phyloP scores from a whole-genome alignment of 75 land plant genomes.

The Picea sitchensis region DNA sequence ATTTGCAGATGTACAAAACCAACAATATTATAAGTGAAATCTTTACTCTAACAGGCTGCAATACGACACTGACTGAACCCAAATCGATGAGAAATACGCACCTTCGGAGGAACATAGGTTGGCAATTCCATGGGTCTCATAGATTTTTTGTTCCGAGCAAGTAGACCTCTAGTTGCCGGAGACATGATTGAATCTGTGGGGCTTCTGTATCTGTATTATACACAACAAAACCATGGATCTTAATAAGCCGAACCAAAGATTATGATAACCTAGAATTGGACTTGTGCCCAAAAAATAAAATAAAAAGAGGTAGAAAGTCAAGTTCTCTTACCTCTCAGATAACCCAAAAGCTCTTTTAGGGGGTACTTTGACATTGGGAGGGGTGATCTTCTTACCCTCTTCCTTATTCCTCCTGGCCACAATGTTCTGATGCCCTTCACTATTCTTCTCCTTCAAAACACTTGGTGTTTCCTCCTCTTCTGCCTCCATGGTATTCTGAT shows the following conservation, averaged over 20 bases:
- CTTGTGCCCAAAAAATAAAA: too few species aligned
- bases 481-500: neutral
- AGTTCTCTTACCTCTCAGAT: neutral
- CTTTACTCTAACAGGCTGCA: neutral
- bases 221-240: neutral
- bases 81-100: neutral
- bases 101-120: conserved; percentile 41
- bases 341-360: neutral
- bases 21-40: neutral
- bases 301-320: neutral
- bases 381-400: conserved; percentile 1
- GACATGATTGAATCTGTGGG: conserved; percentile 50
- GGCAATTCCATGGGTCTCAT: conserved; percentile 14
- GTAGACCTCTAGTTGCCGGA: conserved; percentile 36
- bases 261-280: too few species aligned
- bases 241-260: too few species aligned
- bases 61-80: too few species aligned
- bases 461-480: too few species aligned
- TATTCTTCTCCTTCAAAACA: neutral
- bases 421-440: conserved; percentile 5
- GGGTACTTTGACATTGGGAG: conserved; percentile 5
- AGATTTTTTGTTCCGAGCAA: conserved; percentile 27
- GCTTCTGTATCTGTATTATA: conserved; percentile 30
- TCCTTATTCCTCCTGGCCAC: conserved; percentile 7
- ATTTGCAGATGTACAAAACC: neutral